Base-by-base conservation (phyloP, 2,329 filamentous ascomycete genomes). In the Aspergillus terreus region DNA sequence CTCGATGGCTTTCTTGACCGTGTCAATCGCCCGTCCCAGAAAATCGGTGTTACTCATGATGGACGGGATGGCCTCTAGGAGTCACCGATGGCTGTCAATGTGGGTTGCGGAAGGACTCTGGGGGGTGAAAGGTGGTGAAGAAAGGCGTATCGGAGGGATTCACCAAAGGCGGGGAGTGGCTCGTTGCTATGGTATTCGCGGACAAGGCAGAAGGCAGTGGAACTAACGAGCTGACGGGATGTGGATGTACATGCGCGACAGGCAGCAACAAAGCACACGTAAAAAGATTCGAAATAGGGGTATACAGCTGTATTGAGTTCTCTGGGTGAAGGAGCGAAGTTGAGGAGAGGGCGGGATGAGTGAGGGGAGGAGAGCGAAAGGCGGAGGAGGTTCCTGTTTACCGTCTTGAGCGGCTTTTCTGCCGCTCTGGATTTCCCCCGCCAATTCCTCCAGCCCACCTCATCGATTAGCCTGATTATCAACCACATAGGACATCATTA, bases 1-100 rank as follows among this genome's bases (percentile, higher is more conserved):
- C 71, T 96, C 92, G 77, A 99, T 97, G 62, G 94, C 94, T 75
- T 95, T 95, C 76, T 96, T 95, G 66, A 99, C 92, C 73, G 89
- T 87, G 68, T 95, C 90, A 78, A 97, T 97, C 65, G 94, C 94
- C 65, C 92, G 90, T 67, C 92, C 92, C 66, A 96, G 85, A 71
- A 97, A 99, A 77, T 99, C 94, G 72, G 90, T 95, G 71, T 92
- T 91, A 63, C 91, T 95, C 92, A 96, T 96, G 64, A 66, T 78
- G 75, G 66, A 19, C 23, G 23, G 17, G 19, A 15, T 25, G 11
- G 41, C 11, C 27, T 49, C 25, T 43, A n/a, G 33, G 38, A 44
- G 33, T n/a, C 30, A 41, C 30, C 30, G 36, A 12, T 32, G 27
- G 10, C 14, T n/a, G 9, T 46, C 40, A 42, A 42, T 42, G 40